Evolutionary conservation across 768 basidiomycete genomes (phyloP), one percentile per base, ranked within the genome.

Genomic region (Vishniacozyma victoriae): DNA sequence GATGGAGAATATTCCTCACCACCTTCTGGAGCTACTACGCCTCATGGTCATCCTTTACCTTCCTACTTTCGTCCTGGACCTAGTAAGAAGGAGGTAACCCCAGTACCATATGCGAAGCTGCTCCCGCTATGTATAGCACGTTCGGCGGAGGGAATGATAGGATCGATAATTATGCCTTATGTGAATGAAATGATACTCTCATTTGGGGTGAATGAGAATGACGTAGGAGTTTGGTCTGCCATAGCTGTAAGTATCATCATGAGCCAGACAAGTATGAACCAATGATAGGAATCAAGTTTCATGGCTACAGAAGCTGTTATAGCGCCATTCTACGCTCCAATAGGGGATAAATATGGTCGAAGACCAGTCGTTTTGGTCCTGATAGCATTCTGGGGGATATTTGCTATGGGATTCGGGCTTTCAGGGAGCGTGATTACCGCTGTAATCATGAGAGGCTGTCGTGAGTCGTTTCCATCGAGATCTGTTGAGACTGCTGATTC

Each of bases 171-270:
- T 18, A 57, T 61, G 31, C 63, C 63, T 5, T 65, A 65, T 54
- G 57, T 65, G 47, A 61, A 61, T 31, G 50, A 65, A 45, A 61
- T 65, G 59, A 44, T 65, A 9, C n/a, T 41, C 6, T 47, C 46
- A 4, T 59, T 65, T 40, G 63, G 63, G 0, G 55, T 65, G 7
- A 35, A 50, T 22, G 63, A 65, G 41, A 53, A 57, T 16, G 49
- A 49, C 9, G 60, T 65, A 1, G 63, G 63, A 18, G 52, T 62
- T 15, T 65, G 57, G 53, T 55, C 55, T 11, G 59, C 52, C 3
- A 52, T 49, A 29, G 57, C 58, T 24, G 63, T 65, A 19, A 50
- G 63, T 54, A 3, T 19, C 6, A 13, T 14, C 16, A 23, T 22
- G 35, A 26, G n/a, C 48, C 5, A 15, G 22, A 31, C 35, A 39